A percentile compares a stretch with the other conserved stretches of the same genome.
Evolutionary conservation across 805 yeast genomes (phyloP).

Genomic region (Allodekkera sacchari): DNA sequence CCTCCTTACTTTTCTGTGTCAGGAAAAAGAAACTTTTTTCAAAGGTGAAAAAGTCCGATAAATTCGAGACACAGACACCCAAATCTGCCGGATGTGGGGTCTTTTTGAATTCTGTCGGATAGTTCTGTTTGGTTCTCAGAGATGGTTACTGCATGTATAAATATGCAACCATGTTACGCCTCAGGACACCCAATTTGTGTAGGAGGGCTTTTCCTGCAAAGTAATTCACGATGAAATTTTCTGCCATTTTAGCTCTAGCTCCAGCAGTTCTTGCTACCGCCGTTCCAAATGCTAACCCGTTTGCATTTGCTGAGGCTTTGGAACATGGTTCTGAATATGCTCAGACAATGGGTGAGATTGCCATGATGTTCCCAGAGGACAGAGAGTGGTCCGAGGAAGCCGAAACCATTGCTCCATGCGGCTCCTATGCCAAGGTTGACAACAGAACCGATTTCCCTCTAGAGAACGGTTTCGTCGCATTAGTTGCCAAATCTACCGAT

Average conservation of each 20-base stretch:
- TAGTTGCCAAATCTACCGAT: conserved; percentile 33
- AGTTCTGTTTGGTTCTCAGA: too few species aligned
- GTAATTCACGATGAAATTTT: conserved; percentile 7
- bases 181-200: background rate
- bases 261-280: conserved; percentile 13
- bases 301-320: conserved; percentile 25
- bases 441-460: conserved; percentile 39
- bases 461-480: conserved; percentile 38
- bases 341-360: conserved; percentile 31
- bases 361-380: conserved; percentile 32
- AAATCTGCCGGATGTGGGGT: too few species aligned
- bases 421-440: conserved; percentile 25
- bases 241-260: conserved; percentile 7
- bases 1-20: too few species aligned
- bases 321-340: conserved; percentile 30
- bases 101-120: too few species aligned
- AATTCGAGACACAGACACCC: too few species aligned
- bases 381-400: conserved; percentile 39
- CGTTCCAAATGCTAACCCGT: conserved; percentile 19
- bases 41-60: too few species aligned
- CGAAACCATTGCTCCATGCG: conserved; percentile 40
- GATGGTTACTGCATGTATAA: too few species aligned
- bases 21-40: too few species aligned
- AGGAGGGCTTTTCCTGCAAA: background rate
- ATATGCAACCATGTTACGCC: too few species aligned